Conservation (phyloP, 1,284 basidiomycete species). For the Termitomyces sp. region DNA sequence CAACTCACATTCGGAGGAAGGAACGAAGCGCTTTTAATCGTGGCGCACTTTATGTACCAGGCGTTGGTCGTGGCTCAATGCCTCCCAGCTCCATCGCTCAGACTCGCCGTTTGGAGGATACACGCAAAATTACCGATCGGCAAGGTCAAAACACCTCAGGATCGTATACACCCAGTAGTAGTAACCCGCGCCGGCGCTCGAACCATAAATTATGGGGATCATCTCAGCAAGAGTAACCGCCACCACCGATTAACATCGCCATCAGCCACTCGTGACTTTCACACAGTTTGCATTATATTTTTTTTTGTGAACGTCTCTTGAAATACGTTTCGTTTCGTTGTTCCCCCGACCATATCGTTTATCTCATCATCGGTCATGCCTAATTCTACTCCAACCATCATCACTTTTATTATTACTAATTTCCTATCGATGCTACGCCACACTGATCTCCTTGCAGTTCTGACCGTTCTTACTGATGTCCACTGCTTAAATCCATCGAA, state of each 20-base stretch:
- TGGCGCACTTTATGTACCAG: constrained; percentile 60
- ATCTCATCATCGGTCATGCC: not conserved
- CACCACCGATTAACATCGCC: not conserved
- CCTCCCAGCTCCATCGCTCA: constrained; percentile 2
- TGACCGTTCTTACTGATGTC: not conserved
- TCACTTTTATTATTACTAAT: not conserved
- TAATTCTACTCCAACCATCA: not conserved
- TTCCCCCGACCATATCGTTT: too few species aligned
- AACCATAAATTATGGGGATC: not conserved
- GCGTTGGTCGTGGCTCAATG: constrained; percentile 20
- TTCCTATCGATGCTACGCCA: not conserved
- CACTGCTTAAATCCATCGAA: not conserved
- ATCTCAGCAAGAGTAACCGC: not conserved
- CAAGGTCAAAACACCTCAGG: not conserved
- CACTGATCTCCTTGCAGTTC: not conserved
- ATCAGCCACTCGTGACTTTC: not conserved
- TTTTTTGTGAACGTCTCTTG: not conserved
- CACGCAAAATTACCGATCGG: not conserved
- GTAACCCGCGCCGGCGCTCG: not conserved
- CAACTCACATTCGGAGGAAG: constrained; percentile 71
- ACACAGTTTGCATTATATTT: too few species aligned
- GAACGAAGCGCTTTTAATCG: constrained; percentile 73
- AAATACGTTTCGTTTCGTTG: not conserved
- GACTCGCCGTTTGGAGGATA: constrained; percentile 5
- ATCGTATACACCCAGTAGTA: not conserved